These are phyloP conservation scores for Eimeria tenella DNA, from an alignment of 169 alveolate species.

Conservation along the genomic window DNA sequence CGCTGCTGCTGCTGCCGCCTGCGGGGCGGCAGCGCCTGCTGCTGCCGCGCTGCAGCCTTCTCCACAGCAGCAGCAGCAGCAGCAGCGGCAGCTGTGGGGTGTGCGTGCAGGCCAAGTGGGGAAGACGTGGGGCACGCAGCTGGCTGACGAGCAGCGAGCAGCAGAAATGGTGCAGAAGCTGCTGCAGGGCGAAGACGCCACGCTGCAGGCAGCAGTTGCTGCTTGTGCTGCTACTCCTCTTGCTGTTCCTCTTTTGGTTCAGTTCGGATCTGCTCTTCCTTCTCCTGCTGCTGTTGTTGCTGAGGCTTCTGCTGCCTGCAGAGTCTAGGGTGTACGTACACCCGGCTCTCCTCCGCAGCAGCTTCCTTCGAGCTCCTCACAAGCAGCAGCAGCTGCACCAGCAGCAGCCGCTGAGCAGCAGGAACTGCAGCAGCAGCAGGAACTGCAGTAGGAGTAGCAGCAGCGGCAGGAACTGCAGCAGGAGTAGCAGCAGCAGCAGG, in stretches of 20 bases:
- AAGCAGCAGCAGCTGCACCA: neutral
- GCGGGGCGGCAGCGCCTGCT: neutral
- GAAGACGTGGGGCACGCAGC: conserved; percentile 51
- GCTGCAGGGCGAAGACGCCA: conserved; percentile 31
- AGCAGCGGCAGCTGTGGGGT: neutral
- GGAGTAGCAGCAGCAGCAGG: neutral
- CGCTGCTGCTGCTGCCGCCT: neutral
- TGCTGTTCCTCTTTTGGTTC: conserved; percentile 41
- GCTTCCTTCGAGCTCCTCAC: no score
- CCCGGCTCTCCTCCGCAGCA: neutral
- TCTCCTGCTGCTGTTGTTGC: conserved; percentile 55
- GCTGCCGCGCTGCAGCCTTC: neutral
- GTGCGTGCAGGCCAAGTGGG: conserved; percentile 58
- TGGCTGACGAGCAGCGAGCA: conserved; percentile 39
- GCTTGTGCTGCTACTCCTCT: conserved; percentile 42
- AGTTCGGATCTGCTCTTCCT: conserved; percentile 2
- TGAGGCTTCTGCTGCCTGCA: conserved; percentile 66
- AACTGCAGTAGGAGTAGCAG: neutral
- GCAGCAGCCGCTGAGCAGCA: neutral
- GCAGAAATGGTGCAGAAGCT: conserved; percentile 50
- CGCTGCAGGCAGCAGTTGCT: conserved; percentile 49
- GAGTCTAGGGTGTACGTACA: neutral
- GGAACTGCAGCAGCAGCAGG: neutral
- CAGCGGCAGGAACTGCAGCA: neutral
- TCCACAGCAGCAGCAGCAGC: neutral